A percentile compares a stretch with the other conserved stretches of the same genome.
Conservation (phyloP, 192 early-diverging fungal genomes). For the Coemansia sp. region DNA sequence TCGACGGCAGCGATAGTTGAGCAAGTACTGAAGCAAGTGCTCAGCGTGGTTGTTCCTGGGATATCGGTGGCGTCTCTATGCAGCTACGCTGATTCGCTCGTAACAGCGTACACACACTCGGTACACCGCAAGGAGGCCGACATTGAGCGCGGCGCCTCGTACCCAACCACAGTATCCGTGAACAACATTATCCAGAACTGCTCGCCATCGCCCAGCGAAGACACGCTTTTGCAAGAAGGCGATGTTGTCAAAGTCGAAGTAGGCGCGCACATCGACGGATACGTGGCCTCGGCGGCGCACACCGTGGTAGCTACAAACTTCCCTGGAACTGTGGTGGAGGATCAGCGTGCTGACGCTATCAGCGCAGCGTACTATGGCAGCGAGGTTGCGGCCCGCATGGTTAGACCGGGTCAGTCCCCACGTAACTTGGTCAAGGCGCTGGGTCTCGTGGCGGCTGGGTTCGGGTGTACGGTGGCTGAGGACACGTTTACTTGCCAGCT, state of each 20-base stretch:
- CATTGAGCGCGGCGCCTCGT: constrained; percentile 72
- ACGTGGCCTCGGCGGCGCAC: constrained; percentile 78
- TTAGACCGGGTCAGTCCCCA: constrained; percentile 70
- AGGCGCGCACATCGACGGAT: constrained; percentile 91
- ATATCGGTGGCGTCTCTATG: constrained; percentile 65
- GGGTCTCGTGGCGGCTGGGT: constrained; percentile 54
- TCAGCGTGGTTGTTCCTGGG: constrained; percentile 57
- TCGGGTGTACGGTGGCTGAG: constrained; percentile 66
- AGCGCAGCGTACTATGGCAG: constrained; percentile 78
- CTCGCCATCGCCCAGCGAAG: constrained; percentile 66
- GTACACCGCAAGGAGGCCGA: constrained; percentile 59
- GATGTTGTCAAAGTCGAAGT: constrained; percentile 92
- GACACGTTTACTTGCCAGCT: constrained; percentile 68
- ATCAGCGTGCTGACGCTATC: constrained; percentile 72
- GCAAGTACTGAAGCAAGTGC: constrained; percentile 56
- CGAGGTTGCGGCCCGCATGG: constrained; percentile 77
- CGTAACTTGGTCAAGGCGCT: constrained; percentile 62
- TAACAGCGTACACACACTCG: constrained; percentile 57
- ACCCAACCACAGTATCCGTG: constrained; percentile 82
- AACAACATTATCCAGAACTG: constrained; percentile 78
- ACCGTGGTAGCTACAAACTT: constrained; percentile 69
- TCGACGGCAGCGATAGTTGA: constrained; percentile 40
- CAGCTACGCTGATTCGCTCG: constrained; percentile 64
- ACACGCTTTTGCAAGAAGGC: constrained; percentile 63
- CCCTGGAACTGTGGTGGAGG: constrained; percentile 62